Conservation (phyloP, 495 filamentous ascomycete species). For the Margaritispora aquatica region DNA sequence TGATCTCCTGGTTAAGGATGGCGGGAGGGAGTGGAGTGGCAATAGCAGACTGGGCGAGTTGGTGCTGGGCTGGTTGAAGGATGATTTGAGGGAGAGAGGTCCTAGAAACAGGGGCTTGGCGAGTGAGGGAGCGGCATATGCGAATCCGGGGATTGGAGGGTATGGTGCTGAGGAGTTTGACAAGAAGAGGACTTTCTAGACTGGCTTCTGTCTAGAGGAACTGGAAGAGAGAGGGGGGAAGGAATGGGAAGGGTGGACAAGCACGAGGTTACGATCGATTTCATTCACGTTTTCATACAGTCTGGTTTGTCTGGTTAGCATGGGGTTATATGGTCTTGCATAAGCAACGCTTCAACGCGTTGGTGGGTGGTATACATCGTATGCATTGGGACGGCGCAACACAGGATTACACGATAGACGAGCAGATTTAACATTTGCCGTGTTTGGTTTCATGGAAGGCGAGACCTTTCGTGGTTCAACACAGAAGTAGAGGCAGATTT, state of each 20-base stretch:
- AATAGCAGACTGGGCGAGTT: slow-evolving; percentile 77
- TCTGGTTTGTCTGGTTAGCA: background rate
- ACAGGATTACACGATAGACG: no score
- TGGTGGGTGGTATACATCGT: no score
- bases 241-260: background rate
- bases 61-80: slow-evolving; percentile 79
- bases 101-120: slow-evolving; percentile 56
- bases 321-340: slow-evolving; percentile 5
- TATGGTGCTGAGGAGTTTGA: slow-evolving; percentile 65
- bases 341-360: slow-evolving; percentile 18
- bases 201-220: no score
- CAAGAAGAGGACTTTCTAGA: slow-evolving; percentile 2
- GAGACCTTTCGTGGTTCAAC: no score
- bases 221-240: no score
- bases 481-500: no score
- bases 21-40: slow-evolving; percentile 44
- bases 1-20: slow-evolving; percentile 33
- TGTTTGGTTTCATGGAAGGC: slow-evolving; percentile 6
- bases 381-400: slow-evolving; percentile 13
- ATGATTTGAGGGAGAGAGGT: slow-evolving; percentile 75
- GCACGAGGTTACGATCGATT: slow-evolving; percentile 1
- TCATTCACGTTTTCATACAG: background rate
- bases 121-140: slow-evolving; percentile 66
- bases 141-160: slow-evolving; percentile 64
- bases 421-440: slow-evolving; percentile 24